These are phyloP conservation scores for Ophiocordyceps polyrhachis-furcata DNA, from an alignment of 2,329 filamentous ascomycete species.

Conservation along the genomic window DNA sequence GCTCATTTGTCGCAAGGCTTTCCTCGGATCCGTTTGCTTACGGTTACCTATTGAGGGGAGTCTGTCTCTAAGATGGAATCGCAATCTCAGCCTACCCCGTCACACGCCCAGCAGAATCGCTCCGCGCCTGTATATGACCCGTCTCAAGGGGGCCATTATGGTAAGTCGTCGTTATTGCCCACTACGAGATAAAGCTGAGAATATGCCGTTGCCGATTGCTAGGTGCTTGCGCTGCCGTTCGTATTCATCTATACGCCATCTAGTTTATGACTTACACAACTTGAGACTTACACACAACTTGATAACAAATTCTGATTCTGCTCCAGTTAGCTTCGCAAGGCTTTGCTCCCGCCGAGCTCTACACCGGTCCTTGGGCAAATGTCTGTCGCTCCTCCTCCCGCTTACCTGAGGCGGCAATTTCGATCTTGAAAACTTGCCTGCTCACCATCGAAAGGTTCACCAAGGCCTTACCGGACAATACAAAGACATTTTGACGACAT, in stretches of 20 bases:
- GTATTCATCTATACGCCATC: constrained; percentile 2
- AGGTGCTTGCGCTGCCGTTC: constrained; percentile 30
- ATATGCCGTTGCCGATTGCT: background rate
- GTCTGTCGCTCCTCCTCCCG: constrained; percentile 29
- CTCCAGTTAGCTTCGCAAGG: constrained; percentile 67
- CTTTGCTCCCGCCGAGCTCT: constrained; percentile 81
- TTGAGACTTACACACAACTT: background rate
- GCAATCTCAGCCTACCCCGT: constrained; percentile 19
- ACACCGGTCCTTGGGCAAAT: constrained; percentile 90
- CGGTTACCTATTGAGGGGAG: background rate
- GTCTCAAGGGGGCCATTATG: constrained; percentile 58
- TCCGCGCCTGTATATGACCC: constrained; percentile 53
- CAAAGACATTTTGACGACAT: constrained; percentile 93
- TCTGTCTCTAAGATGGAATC: constrained; percentile 15
- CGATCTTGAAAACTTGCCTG: background rate
- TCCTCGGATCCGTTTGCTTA: too few relatives aligned
- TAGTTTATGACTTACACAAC: background rate
- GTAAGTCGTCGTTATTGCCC: constrained; percentile 24
- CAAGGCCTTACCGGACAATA: constrained; percentile 86
- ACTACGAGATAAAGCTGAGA: background rate
- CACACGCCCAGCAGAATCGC: constrained; percentile 29
- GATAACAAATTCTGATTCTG: constrained; percentile 7
- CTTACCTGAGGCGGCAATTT: background rate
- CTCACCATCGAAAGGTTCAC: constrained; percentile 49
- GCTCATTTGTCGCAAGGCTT: too few relatives aligned